Conservation (phyloP, 257 asterid genomes). For the Gentiana dahurica region DNA sequence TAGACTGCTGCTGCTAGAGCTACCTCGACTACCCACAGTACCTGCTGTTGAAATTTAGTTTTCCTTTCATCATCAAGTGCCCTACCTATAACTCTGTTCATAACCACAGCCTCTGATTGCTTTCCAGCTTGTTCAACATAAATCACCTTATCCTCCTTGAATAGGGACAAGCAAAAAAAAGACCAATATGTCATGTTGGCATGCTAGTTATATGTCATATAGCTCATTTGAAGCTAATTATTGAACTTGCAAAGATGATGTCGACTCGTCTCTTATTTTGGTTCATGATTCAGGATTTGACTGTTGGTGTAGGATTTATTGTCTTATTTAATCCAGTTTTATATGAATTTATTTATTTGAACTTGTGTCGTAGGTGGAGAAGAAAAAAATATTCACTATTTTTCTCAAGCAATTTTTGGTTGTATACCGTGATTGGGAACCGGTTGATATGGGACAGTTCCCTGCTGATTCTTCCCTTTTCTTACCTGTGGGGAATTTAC, state of each 20-base stretch:
- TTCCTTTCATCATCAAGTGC: too few relatives aligned
- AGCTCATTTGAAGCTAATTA: neutral
- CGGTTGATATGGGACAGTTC: constrained; percentile 40
- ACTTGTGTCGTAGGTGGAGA: constrained; percentile 56
- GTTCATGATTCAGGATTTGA: neutral
- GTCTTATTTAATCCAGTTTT: too few relatives aligned
- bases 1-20: too few relatives aligned
- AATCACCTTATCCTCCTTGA: too few relatives aligned
- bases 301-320: neutral
- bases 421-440: constrained; percentile 66
- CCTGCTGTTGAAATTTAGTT: too few relatives aligned
- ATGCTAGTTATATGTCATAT: too few relatives aligned
- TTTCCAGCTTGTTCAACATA: too few relatives aligned
- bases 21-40: too few relatives aligned
- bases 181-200: too few relatives aligned
- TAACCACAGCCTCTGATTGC: too few relatives aligned
- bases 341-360: neutral
- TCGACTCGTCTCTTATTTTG: neutral
- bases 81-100: too few relatives aligned
- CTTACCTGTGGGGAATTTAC: constrained; percentile 24
- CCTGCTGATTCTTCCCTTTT: constrained; percentile 31
- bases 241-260: neutral
- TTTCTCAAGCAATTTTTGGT: constrained; percentile 78
- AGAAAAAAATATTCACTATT: constrained; percentile 46
- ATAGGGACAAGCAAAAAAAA: too few relatives aligned